A percentile compares a stretch with the other conserved stretches of the same genome.
Conservation (phyloP, 2,329 filamentous ascomycete species). For the Cladophialophora chaetospira region DNA sequence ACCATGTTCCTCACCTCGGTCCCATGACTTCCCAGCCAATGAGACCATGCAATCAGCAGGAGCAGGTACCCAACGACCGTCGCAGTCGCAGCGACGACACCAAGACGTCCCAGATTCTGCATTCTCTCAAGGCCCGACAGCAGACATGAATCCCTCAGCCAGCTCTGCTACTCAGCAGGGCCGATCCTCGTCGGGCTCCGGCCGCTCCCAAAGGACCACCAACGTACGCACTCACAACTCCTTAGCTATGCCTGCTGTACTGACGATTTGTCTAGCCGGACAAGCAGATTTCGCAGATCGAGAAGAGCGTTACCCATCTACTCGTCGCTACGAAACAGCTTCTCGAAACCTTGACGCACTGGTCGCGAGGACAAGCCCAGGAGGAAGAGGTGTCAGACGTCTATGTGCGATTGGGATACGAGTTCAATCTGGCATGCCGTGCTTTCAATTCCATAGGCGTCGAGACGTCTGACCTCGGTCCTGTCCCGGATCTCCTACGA, state of each 20-base stretch:
- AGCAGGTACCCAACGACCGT: conserved; percentile 19
- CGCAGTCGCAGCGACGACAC: conserved; percentile 22
- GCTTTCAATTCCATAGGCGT: conserved; percentile 97
- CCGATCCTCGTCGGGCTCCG: conserved; percentile 25
- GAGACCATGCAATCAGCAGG: conserved; percentile 17
- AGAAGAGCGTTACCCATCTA: conserved; percentile 97
- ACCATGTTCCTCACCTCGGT: conserved; percentile 7
- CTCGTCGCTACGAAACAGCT: conserved; percentile 97
- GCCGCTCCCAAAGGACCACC: conserved; percentile 30
- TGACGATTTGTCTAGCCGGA: conserved; percentile 54
- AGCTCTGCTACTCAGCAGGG: conserved; percentile 18
- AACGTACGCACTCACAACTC: conserved; percentile 47
- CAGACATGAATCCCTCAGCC: conserved; percentile 16
- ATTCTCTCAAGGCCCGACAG: conserved; percentile 15
- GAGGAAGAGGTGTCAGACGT: conserved; percentile 97
- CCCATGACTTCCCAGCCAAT: conserved; percentile 11
- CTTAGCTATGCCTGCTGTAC: conserved; percentile 34
- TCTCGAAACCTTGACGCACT: conserved; percentile 94
- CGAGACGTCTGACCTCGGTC: conserved; percentile 89
- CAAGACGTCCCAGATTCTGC: conserved; percentile 16
- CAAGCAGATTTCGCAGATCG: conserved; percentile 88
- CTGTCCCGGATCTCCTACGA: conserved; percentile 87
- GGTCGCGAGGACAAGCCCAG: conserved; percentile 88
- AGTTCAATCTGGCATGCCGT: conserved; percentile 98
- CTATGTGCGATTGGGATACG: conserved; percentile 94